Percentiles rank a stretch among this genome's conserved stretches.
Evolutionary conservation across 345 rosid genomes (phyloP).

Genomic region (Lepidium sativum): DNA sequence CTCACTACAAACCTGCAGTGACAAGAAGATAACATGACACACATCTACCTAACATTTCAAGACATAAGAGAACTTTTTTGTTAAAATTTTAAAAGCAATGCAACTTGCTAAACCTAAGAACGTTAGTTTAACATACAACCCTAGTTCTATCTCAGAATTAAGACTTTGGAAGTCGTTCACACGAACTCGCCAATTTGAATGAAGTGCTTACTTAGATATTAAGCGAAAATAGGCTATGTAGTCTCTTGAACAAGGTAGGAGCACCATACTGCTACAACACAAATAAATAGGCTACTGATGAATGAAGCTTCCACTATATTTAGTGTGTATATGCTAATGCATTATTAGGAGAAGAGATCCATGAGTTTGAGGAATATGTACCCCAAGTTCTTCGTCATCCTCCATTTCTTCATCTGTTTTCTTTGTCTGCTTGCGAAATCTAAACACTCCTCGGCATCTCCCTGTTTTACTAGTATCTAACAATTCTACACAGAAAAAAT

Average conservation of each 20-base stretch:
- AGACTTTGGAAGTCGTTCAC: not conserved
- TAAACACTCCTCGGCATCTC: conserved; percentile 14
- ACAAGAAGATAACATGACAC: conserved; percentile 10
- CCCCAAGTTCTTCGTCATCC: conserved; percentile 61
- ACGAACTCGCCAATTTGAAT: not conserved
- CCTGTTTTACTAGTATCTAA: conserved; percentile 23
- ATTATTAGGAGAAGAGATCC: conserved; percentile 9
- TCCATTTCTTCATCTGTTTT: conserved; percentile 34
- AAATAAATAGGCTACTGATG: conserved; percentile 19
- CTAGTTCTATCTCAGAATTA: not conserved
- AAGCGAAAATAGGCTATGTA: conserved; percentile 18
- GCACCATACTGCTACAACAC: conserved; percentile 19
- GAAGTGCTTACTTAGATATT: conserved; percentile 26
- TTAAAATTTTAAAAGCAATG: conserved; percentile 1
- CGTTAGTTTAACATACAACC: not conserved
- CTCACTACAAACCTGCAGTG: conserved; percentile 38
- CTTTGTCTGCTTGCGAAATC: conserved; percentile 21
- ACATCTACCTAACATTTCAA: not conserved
- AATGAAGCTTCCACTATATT: conserved; percentile 3
- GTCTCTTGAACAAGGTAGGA: conserved; percentile 32
- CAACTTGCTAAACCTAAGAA: not conserved
- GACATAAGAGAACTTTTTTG: not conserved
- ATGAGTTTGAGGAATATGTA: conserved; percentile 26
- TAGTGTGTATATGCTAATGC: conserved; percentile 18
- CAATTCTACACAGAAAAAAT: conserved; percentile 45